These are phyloP conservation scores for Didymellaceae sp. DNA, from an alignment of 2,329 filamentous ascomycete genomes.

Conservation along the genomic window DNA sequence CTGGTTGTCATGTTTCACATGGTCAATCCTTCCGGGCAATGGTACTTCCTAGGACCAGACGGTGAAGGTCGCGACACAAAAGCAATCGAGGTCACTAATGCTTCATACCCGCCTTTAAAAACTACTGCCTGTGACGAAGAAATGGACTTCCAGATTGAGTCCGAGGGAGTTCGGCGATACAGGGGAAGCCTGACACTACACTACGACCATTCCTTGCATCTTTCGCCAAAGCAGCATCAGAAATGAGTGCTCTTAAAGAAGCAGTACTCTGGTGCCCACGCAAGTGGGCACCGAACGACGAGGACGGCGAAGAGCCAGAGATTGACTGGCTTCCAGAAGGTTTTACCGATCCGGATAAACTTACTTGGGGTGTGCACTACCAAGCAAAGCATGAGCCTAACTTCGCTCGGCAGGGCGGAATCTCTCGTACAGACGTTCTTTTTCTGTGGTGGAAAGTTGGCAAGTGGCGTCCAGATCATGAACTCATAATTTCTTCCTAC, in stretches of 20 bases:
- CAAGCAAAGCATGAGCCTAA: background rate
- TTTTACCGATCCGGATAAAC: background rate
- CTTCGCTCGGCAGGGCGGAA: background rate
- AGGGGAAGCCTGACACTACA: background rate
- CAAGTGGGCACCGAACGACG: slow-evolving; percentile 6
- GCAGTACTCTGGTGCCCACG: slow-evolving; percentile 18
- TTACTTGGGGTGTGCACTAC: slow-evolving; percentile 13
- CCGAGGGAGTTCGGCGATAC: background rate
- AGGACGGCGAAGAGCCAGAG: background rate
- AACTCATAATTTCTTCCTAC: slow-evolving; percentile 16
- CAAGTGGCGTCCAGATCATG: slow-evolving; percentile 15
- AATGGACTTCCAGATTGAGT: background rate
- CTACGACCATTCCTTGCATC: slow-evolving; percentile 18
- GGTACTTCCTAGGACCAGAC: slow-evolving; percentile 26
- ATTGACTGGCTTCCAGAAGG: background rate
- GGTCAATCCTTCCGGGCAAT: slow-evolving; percentile 18
- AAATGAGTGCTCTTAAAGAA: slow-evolving; percentile 20
- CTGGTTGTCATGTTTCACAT: slow-evolving; percentile 24
- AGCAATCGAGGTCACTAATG: background rate
- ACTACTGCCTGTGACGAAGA: background rate
- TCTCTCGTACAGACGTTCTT: background rate
- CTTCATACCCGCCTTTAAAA: slow-evolving; percentile 19
- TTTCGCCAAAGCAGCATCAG: slow-evolving; percentile 25
- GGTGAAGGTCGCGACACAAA: slow-evolving; percentile 16
- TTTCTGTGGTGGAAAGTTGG: slow-evolving; percentile 14